Conservation (phyloP, 495 filamentous ascomycete species). For the Halenospora varia region DNA sequence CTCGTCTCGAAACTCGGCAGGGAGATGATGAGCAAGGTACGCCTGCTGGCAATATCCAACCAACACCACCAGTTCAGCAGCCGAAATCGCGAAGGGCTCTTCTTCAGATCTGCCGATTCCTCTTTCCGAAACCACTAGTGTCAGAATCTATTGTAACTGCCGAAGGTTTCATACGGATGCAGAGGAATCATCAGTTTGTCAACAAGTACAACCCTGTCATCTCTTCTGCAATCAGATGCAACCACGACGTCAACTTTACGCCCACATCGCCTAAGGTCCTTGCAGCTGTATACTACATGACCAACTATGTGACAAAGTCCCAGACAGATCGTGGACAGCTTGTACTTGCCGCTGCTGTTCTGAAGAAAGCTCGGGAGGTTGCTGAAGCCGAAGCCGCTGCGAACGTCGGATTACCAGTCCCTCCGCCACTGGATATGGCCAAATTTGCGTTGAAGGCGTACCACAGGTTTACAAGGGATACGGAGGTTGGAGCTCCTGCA, state of each 20-base stretch:
- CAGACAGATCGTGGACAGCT: conserved; percentile 9
- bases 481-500: too few relatives aligned
- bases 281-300: conserved; percentile 14
- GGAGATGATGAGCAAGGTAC: conserved; percentile 5
- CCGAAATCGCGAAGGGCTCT: not conserved
- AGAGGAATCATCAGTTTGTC: conserved; percentile 13
- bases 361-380: conserved; percentile 9
- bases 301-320: conserved; percentile 13
- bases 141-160: conserved; percentile 8
- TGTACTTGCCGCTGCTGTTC: conserved; percentile 8
- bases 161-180: conserved; percentile 7
- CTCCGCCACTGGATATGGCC: too few relatives aligned
- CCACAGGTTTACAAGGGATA: too few relatives aligned
- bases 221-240: conserved; percentile 6
- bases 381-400: conserved; percentile 4
- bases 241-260: conserved; percentile 13
- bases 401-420: conserved; percentile 1
- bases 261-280: conserved; percentile 12
- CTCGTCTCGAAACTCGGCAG: not conserved
- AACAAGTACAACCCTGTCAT: conserved; percentile 14
- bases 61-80: not conserved
- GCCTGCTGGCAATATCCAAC: not conserved
- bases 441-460: too few relatives aligned
- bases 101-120: conserved; percentile 5
- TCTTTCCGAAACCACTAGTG: conserved; percentile 13